Evolutionary conservation across 2,329 filamentous ascomycete species (phyloP).

Genomic region (Nemania sp.): DNA sequence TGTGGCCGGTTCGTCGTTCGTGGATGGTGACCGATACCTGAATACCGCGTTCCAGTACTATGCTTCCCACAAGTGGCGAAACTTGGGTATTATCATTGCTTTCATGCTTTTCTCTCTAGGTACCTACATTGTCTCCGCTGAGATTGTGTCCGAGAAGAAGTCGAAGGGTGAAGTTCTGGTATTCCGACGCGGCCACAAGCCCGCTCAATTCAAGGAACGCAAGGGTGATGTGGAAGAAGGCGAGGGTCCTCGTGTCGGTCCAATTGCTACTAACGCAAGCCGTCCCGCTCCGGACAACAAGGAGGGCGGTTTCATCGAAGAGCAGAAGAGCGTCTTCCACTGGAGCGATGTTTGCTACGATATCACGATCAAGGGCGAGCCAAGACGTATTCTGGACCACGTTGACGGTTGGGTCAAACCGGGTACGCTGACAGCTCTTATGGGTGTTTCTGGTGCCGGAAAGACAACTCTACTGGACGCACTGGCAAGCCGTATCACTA

Average conservation of each 20-base stretch:
- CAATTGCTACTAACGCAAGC: constrained; percentile 59
- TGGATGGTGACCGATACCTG: constrained; percentile 71
- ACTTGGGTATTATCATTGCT: constrained; percentile 75
- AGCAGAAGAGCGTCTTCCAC: constrained; percentile 82
- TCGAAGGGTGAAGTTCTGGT: constrained; percentile 82
- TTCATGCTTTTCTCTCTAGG: constrained; percentile 72
- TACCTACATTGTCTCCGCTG: constrained; percentile 73
- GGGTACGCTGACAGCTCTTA: constrained; percentile 87
- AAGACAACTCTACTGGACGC: constrained; percentile 93
- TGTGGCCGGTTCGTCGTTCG: constrained; percentile 61
- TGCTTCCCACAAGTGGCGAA: constrained; percentile 73
- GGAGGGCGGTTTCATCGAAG: constrained; percentile 57
- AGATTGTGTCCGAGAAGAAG: constrained; percentile 73
- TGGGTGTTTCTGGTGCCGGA: constrained; percentile 93
- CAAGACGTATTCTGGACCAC: constrained; percentile 81
- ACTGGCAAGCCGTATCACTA: constrained; percentile 85
- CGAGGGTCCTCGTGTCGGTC: constrained; percentile 62
- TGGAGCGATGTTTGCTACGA: constrained; percentile 86
- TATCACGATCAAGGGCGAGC: constrained; percentile 81
- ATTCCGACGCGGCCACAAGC: constrained; percentile 76
- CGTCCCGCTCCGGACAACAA: constrained; percentile 55
- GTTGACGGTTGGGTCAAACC: constrained; percentile 96
- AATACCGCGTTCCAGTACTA: constrained; percentile 67
- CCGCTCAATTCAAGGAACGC: constrained; percentile 68
- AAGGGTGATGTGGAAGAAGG: constrained; percentile 71